Evolutionary conservation across 2,329 filamentous ascomycete genomes (phyloP), one percentile per base, ranked within the genome.

Genomic region (Didymella sp.): DNA sequence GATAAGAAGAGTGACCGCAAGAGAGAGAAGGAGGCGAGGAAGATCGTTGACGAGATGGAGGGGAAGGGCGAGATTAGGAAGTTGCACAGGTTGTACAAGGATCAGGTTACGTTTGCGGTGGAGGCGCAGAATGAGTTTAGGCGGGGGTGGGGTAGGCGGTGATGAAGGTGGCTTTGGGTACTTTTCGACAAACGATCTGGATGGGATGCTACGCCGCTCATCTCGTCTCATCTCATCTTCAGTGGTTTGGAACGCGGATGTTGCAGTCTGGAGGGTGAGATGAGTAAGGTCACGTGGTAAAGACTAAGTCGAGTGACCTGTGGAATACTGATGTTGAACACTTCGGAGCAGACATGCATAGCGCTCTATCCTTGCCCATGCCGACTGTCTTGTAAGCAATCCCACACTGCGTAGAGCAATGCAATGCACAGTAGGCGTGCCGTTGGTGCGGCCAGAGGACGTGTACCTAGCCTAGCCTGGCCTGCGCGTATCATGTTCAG

Each of bases 21-120:
- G 69, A 79, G 83, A 38, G 79, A 82, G 28, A 83, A 85, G 62
- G 80, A 86, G 49, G 89, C 88, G 1, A 84, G 89, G 53, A 77
- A 80, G 45, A 83, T 92, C 24, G 82, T 90, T 3, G 85, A 89
- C 58, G 73, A 71, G 2, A 92, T 92, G 89, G 80, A 84, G 54
- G 72, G 76, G 11, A 77, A 76, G 1, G 84, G 85, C 2, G 83
- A 87, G 64, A 80, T 92, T 24, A 82, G 80, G 62, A 79, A 79
- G 19, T 76, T 94, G 13, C 91, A 87, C 74, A 75, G 77, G 9
- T 84, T 88, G 51, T 93, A 91, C 65, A 87, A 87, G 73, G 77
- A 80, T 1, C 85, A 82, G 61, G 77, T 91, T 2, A 57, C 63
- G 24, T 72, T 62, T 49, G 73, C 73, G 17, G 21, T 69, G 4